These are phyloP conservation scores for Bisporella sp. DNA, from an alignment of 2,329 filamentous ascomycete species.

Conservation along the genomic window DNA sequence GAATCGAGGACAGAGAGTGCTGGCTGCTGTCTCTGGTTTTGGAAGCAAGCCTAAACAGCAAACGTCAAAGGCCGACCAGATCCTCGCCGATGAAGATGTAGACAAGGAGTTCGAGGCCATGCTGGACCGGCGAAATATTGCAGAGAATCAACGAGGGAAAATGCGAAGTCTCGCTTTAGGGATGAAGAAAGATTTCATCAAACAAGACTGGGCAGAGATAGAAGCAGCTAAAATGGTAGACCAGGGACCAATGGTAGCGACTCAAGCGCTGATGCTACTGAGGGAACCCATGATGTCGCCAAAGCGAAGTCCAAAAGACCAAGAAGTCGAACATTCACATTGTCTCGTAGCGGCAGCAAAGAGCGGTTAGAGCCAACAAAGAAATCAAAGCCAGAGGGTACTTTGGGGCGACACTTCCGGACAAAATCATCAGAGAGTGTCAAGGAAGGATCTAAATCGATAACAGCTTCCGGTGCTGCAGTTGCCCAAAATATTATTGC, in stretches of 20 bases:
- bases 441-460: slow-evolving; percentile 48
- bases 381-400: slow-evolving; percentile 62
- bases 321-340: slow-evolving; percentile 68
- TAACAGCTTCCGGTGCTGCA: slow-evolving; percentile 47
- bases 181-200: slow-evolving; percentile 94
- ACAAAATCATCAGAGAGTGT: slow-evolving; percentile 69
- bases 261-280: slow-evolving; percentile 31
- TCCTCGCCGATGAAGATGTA: slow-evolving; percentile 39
- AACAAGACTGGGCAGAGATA: slow-evolving; percentile 74
- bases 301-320: slow-evolving; percentile 47
- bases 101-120: slow-evolving; percentile 53
- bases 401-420: slow-evolving; percentile 56
- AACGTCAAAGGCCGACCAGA: too few species aligned
- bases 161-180: slow-evolving; percentile 86
- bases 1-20: slow-evolving; percentile 48
- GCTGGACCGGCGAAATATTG: slow-evolving; percentile 84
- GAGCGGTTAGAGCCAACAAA: slow-evolving; percentile 66
- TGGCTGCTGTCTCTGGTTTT: slow-evolving; percentile 58
- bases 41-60: slow-evolving; percentile 35
- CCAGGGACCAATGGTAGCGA: slow-evolving; percentile 34
- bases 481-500: slow-evolving; percentile 53
- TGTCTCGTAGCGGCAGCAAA: slow-evolving; percentile 30
- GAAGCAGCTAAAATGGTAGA: slow-evolving; percentile 40
- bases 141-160: slow-evolving; percentile 87
- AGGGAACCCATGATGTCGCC: slow-evolving; percentile 27